A percentile compares a stretch with the other conserved stretches of the same genome.
Evolutionary conservation across 306 rosid genomes (phyloP).

Genomic region (Acacia melanoxylon): DNA sequence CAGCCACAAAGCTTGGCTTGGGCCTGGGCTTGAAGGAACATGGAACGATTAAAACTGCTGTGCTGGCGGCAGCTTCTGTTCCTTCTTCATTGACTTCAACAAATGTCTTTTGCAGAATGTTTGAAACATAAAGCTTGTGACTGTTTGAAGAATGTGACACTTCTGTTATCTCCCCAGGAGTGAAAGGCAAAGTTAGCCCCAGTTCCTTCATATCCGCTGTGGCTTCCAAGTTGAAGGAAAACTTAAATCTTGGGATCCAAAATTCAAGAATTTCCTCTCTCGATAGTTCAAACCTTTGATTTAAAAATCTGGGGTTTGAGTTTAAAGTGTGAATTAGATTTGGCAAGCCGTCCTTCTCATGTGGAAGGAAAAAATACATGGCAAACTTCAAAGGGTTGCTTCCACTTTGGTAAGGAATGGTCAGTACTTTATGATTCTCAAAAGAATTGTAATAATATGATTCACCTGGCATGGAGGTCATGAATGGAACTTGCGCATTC

Average conservation of each 20-base stretch:
- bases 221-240: background rate
- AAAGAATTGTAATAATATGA: background rate
- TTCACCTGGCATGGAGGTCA: background rate
- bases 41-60: background rate
- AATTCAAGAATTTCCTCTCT: background rate
- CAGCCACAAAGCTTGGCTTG: background rate
- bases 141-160: background rate
- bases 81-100: background rate
- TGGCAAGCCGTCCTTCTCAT: background rate
- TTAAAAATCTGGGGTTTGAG: background rate
- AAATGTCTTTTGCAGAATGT: background rate
- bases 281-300: background rate
- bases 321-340: background rate
- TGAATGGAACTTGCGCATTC: background rate
- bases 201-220: background rate
- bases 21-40: background rate
- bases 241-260: background rate
- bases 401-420: background rate
- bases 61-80: background rate
- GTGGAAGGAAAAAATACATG: background rate
- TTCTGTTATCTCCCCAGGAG: background rate
- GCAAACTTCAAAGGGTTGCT: background rate
- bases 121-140: background rate
- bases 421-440: background rate
- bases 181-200: background rate